Conservation (phyloP, 352 stramenopile genomes). For the Phytophthora cryptogea region DNA sequence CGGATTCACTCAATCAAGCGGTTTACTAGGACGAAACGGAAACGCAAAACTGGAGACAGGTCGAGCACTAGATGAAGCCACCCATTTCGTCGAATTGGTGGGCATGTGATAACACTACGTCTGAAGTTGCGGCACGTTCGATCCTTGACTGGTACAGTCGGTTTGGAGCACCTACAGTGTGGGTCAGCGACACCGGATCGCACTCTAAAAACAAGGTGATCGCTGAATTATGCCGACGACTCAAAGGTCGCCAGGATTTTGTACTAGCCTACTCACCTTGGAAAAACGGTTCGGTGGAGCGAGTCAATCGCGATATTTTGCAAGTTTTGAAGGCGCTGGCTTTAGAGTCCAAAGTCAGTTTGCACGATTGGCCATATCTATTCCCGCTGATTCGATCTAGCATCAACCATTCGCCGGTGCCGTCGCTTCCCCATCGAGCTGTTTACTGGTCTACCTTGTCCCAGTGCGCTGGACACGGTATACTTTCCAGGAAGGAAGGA, state of each 20-base stretch:
- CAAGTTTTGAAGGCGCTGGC: constrained; percentile 11
- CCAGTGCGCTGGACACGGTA: background rate
- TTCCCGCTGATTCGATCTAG: background rate
- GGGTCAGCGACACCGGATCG: constrained; percentile 27
- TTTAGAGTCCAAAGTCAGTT: background rate
- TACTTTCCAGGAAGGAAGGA: background rate
- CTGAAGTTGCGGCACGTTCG: constrained; percentile 6
- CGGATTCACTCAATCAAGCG: background rate
- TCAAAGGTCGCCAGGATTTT: constrained; percentile 1
- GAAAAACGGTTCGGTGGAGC: constrained; percentile 2
- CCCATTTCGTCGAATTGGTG: constrained; percentile 11
- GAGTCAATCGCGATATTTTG: constrained; percentile 1
- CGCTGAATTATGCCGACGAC: background rate
- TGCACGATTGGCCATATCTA: background rate
- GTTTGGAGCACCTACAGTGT: constrained; percentile 18
- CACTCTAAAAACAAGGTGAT: constrained; percentile 1
- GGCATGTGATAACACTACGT: constrained; percentile 8
- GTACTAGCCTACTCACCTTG: background rate
- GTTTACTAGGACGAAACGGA: background rate
- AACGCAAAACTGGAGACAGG: no score
- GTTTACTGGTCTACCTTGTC: constrained; percentile 6
- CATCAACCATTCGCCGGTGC: background rate
- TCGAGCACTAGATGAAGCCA: no score
- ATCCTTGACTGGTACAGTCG: constrained; percentile 8
- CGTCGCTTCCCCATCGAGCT: background rate